Percentiles rank a stretch among this genome's conserved stretches.
These are phyloP conservation scores for Podospora didyma DNA, from an alignment of 495 filamentous ascomycete genomes.

Conservation along the genomic window DNA sequence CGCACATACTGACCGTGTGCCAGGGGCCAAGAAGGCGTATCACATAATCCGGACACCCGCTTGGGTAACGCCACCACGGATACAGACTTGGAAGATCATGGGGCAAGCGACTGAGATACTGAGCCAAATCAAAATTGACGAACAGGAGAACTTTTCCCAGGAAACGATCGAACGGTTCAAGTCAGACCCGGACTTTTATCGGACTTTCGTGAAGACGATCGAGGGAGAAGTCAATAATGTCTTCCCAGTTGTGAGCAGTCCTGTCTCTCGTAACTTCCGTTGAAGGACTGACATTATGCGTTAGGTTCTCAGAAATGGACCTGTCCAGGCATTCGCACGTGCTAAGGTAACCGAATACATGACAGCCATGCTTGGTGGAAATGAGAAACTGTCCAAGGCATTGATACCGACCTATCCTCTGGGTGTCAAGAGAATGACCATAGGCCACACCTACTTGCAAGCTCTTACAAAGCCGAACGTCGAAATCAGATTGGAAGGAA, in stretches of 20 bases:
- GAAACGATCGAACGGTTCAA: constrained; percentile 46
- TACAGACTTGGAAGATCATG: constrained; percentile 41
- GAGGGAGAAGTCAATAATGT: constrained; percentile 42
- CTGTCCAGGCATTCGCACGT: constrained; percentile 30
- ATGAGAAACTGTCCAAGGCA: constrained; percentile 40
- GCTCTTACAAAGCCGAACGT: constrained; percentile 59
- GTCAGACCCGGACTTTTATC: constrained; percentile 34
- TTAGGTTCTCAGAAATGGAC: constrained; percentile 31
- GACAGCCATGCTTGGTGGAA: constrained; percentile 39
- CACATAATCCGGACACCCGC: constrained; percentile 57
- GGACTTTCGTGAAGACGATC: constrained; percentile 33
- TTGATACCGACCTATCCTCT: constrained; percentile 64
- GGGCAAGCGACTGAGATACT: constrained; percentile 27
- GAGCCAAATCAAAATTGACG: constrained; percentile 23
- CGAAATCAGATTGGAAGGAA: constrained; percentile 52
- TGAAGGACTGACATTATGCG: not conserved
- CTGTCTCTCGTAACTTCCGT: not conserved
- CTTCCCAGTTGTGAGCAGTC: constrained; percentile 39
- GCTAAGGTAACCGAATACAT: constrained; percentile 40
- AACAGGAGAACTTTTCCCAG: constrained; percentile 37
- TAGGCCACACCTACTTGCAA: constrained; percentile 64
- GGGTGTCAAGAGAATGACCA: constrained; percentile 64
- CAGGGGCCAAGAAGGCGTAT: constrained; percentile 42
- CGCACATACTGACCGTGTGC: constrained; percentile 19
- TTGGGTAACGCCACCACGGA: constrained; percentile 59